A percentile compares a stretch with the other conserved stretches of the same genome.
Conservation (phyloP, 805 yeast species). For the Brettanomyces anomalus region DNA sequence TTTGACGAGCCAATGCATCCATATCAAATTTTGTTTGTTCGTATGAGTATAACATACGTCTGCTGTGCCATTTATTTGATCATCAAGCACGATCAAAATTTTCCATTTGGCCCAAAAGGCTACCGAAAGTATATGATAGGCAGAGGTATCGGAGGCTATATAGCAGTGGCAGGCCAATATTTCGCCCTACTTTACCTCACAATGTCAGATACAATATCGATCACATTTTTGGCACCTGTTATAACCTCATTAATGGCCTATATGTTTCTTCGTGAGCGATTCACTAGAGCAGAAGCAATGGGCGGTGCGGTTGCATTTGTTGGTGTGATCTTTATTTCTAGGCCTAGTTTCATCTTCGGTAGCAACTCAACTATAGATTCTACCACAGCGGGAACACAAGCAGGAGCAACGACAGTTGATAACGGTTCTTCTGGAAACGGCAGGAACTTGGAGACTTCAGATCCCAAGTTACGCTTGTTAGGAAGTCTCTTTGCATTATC, state of each 20-base stretch:
- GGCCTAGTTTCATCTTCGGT: conserved; percentile 69
- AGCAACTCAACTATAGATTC: background rate
- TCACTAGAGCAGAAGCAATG: conserved; percentile 54
- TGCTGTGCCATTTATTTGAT: conserved; percentile 48
- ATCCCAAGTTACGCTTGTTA: conserved; percentile 40
- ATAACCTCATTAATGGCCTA: conserved; percentile 70
- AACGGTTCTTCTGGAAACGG: background rate
- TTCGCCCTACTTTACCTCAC: conserved; percentile 65
- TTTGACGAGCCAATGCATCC: conserved; percentile 61
- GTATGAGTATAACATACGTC: conserved; percentile 66
- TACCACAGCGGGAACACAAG: conserved; percentile 1
- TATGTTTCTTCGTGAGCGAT: conserved; percentile 54
- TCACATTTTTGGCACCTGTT: conserved; percentile 71
- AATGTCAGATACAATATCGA: conserved; percentile 73
- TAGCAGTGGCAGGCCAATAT: conserved; percentile 76
- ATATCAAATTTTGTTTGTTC: conserved; percentile 62
- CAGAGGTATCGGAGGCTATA: conserved; percentile 67
- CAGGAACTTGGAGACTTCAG: conserved; percentile 32
- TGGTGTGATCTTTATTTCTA: conserved; percentile 76
- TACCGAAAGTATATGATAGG: conserved; percentile 41
- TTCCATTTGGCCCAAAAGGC: conserved; percentile 62
- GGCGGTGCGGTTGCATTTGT: conserved; percentile 60
- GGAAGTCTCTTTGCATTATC: conserved; percentile 57
- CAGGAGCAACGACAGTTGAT: conserved; percentile 25
- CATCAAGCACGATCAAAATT: conserved; percentile 40